Percentiles rank a stretch among this genome's conserved stretches.
Evolutionary conservation across 768 basidiomycete genomes (phyloP).

Genomic region (Cubamyces sp.): DNA sequence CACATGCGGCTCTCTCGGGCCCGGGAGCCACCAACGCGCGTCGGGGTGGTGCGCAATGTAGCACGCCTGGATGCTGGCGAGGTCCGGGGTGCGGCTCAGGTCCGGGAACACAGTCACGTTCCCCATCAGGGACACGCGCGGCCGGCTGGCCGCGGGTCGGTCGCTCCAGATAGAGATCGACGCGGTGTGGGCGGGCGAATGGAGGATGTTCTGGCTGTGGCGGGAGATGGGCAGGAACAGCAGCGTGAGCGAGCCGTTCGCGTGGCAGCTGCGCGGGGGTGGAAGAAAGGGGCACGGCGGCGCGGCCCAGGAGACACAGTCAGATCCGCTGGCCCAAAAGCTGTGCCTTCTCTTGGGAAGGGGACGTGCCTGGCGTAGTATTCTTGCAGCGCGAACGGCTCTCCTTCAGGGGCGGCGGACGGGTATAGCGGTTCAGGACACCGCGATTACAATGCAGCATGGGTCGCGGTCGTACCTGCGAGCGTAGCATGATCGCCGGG

Average conservation of each 20-base stretch:
- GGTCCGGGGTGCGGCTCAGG: slow-evolving; percentile 36
- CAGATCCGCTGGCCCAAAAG: slow-evolving; percentile 1
- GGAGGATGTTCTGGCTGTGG: slow-evolving; percentile 53
- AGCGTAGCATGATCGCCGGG: slow-evolving; percentile 45
- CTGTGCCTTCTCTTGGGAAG: slow-evolving; percentile 14
- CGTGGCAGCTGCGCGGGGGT: slow-evolving; percentile 44
- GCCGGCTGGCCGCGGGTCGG: slow-evolving; percentile 45
- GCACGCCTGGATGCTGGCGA: slow-evolving; percentile 42
- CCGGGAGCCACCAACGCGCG: slow-evolving; percentile 55
- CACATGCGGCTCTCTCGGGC: slow-evolving; percentile 48
- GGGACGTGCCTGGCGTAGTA: slow-evolving; percentile 51
- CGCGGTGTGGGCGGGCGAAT: slow-evolving; percentile 43
- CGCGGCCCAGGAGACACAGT: slow-evolving; percentile 3
- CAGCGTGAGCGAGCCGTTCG: slow-evolving; percentile 56
- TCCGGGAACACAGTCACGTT: slow-evolving; percentile 50
- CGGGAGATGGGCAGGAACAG: slow-evolving; percentile 59
- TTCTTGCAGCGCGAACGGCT: slow-evolving; percentile 56
- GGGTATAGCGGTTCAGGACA: slow-evolving; percentile 12
- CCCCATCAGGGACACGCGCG: slow-evolving; percentile 55
- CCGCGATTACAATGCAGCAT: not conserved
- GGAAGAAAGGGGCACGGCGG: not conserved
- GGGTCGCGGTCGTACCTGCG: slow-evolving; percentile 37
- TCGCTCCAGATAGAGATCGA: slow-evolving; percentile 48
- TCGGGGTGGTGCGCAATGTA: slow-evolving; percentile 53
- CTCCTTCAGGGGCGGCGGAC: slow-evolving; percentile 35